phyloP scores from a whole-genome alignment of 1,139 yeast genomes.

The Geotrichum carabidarum region DNA sequence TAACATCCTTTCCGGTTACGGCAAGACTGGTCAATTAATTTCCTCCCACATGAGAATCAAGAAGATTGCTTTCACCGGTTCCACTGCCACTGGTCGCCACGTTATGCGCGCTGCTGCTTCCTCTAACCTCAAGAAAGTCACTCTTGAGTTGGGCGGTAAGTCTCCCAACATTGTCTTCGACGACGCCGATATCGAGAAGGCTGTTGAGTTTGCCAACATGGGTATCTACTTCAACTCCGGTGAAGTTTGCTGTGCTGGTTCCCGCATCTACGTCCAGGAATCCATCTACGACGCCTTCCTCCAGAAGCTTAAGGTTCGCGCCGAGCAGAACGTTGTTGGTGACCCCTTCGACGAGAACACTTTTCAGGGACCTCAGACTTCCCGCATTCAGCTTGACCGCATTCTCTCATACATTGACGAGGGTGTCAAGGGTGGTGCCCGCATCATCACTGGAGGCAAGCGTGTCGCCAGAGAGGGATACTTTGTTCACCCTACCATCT shows the following conservation, averaged over 20 bases:
- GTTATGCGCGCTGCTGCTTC: slow-evolving; percentile 68
- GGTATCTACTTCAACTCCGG: slow-evolving; percentile 76
- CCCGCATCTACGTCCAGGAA: slow-evolving; percentile 72
- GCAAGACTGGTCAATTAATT: slow-evolving; percentile 71
- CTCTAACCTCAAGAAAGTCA: slow-evolving; percentile 67
- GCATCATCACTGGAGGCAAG: slow-evolving; percentile 70
- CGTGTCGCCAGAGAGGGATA: slow-evolving; percentile 59
- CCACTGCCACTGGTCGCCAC: slow-evolving; percentile 73
- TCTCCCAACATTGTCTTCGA: slow-evolving; percentile 73
- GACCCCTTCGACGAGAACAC: slow-evolving; percentile 67
- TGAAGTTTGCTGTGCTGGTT: slow-evolving; percentile 83
- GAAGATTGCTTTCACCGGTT: slow-evolving; percentile 83
- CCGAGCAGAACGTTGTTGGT: slow-evolving; percentile 50
- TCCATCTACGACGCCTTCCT: slow-evolving; percentile 63
- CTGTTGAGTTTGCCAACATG: slow-evolving; percentile 52
- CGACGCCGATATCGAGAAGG: slow-evolving; percentile 60
- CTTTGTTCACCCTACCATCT: slow-evolving; percentile 75
- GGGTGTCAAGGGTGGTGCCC: slow-evolving; percentile 74
- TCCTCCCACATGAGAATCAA: slow-evolving; percentile 62
- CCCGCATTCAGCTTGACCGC: slow-evolving; percentile 67
- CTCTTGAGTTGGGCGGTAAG: slow-evolving; percentile 81
- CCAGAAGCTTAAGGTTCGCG: slow-evolving; percentile 50
- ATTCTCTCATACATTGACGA: slow-evolving; percentile 65
- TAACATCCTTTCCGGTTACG: slow-evolving; percentile 69
- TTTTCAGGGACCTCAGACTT: slow-evolving; percentile 84